Evolutionary conservation across 352 stramenopile genomes (phyloP), one percentile per base, ranked within the genome.

Genomic region (Phytopythium chamaehyphon): DNA sequence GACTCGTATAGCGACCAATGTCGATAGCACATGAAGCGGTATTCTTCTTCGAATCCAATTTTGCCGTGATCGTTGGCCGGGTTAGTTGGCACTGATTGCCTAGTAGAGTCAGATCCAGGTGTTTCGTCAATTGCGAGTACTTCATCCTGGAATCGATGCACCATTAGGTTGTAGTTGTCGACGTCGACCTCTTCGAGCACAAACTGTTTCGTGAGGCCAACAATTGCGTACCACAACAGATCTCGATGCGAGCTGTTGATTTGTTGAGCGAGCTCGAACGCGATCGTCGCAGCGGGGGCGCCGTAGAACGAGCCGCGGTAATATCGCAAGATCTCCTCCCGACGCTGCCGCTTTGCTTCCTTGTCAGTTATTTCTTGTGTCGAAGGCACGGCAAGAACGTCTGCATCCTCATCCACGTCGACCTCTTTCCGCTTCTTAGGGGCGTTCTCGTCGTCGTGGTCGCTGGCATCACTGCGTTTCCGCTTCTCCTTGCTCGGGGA

Each of bases 161-260:
- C 69, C 60, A 98, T 78, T 43, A 90, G 70, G 19, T 90, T 86
- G 70, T 98, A 98, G 50, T 96, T 96, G 46, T 92, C 82, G 1
- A 88, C 63, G 63, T 98, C 93, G 31, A 99, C 84, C 35, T 97
- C 76, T 39, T 94, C 73, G 57, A 98, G 73, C 24, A 98, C 61
- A 45, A 97, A 98, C 42, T 98, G 92, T 68, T 98, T 96, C 11
- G 96, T 98, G 1, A 98, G 77, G 2, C 96, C 96, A 7, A 99
- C 82, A 59, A 98, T 98, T n/a, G 96, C 95, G 40, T 98, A 91
- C 96, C 96, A 99, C 11, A 99, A 69, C 47, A 98, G 52, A 57
- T 98, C 90, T 9, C 86, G 87, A 40, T 83, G 84, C 12, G 78
- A 75, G 28, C 71, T 85, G 52, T 96, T 96, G 44, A 95, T 69